A percentile compares a stretch with the other conserved stretches of the same genome.
Evolutionary conservation across 192 early-diverging fungal species (phyloP).

Genomic region (Rhizoclosmatium globosum): DNA sequence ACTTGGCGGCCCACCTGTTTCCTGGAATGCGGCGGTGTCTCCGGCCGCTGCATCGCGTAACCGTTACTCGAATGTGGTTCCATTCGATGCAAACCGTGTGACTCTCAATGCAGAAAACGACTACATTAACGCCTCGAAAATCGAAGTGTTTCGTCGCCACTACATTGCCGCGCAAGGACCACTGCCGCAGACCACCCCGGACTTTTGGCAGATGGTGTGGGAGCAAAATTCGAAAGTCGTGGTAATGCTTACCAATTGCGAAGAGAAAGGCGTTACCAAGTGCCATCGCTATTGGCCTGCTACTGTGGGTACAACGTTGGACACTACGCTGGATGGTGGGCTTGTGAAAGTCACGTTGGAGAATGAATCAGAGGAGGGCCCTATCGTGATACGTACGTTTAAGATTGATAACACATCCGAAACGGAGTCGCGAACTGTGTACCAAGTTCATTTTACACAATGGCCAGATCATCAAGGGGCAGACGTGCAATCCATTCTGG

Average conservation of each 20-base stretch:
- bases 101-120: conserved; percentile 41
- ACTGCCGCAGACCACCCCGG: conserved; percentile 70
- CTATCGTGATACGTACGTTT: conserved; percentile 2
- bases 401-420: not conserved
- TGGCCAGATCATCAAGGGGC: conserved; percentile 82
- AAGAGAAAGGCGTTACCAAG: conserved; percentile 74
- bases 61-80: conserved; percentile 35
- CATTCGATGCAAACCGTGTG: conserved; percentile 31
- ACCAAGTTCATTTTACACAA: conserved; percentile 77
- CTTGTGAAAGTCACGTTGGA: not conserved
- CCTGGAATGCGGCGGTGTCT: not conserved
- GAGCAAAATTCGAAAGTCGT: conserved; percentile 80
- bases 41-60: conserved; percentile 4
- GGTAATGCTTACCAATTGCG: conserved; percentile 87
- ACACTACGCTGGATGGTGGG: too few relatives aligned
- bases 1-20: not conserved
- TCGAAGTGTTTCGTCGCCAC: conserved; percentile 6
- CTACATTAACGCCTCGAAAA: conserved; percentile 85
- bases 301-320: not conserved
- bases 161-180: conserved; percentile 96
- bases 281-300: conserved; percentile 92
- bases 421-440: conserved; percentile 50
- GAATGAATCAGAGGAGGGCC: not conserved
- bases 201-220: conserved; percentile 94
- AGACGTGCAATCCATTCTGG: conserved; percentile 42